Evolutionary conservation across 192 early-diverging fungal genomes (phyloP), one percentile per base, ranked within the genome.

Genomic region (Backusella luteola): DNA sequence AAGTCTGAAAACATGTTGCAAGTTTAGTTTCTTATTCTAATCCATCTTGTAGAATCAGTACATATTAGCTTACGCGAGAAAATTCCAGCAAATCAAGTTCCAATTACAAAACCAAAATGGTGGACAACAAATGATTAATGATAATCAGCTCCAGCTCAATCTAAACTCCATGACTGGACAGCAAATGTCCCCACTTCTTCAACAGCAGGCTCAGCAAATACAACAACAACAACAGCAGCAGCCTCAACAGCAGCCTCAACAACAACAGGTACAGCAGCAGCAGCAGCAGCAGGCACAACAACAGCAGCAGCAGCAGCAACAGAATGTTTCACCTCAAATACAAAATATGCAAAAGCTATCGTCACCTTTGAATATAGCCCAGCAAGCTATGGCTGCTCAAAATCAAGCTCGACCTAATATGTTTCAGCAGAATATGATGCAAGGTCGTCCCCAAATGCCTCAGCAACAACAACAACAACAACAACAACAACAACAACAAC

Each of bases 1-100:
- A 76, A 73, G 74, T 38, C 56, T 6, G 21, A 17, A 23, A 5
- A 21, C 4, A 12, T 36, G 46, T 59, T 56, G 19, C 38, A 39
- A 1, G 38, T 73, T 53, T 59, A 19, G 0, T 41, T 36, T 73
- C 34, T n/a, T 41, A 32, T 59, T 38, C 17, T 39, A 56, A 38
- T 35, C n/a, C n/a, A 34, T 32, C 36, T 21, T 38, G 12, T 39
- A 82, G 81, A 82, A 82, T 63, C 76, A 82, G 53, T 82, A 82
- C 38, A 73, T 82, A 15, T 66, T 79, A 26, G 69, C 77, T 23
- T 82, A 76, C 56, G 75, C 74, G 7, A 66, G 74, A 34, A 82
- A 82, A 49, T 75, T 79, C 38, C 34, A 78, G 6, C 81, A 82
- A 66, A 78, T 82, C 39, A 82, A 82, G 42, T 75, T 67, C 5